A percentile compares a stretch with the other conserved stretches of the same genome.
phyloP scores from a whole-genome alignment of 306 rosid species.

The Ochetophila trinervis region DNA sequence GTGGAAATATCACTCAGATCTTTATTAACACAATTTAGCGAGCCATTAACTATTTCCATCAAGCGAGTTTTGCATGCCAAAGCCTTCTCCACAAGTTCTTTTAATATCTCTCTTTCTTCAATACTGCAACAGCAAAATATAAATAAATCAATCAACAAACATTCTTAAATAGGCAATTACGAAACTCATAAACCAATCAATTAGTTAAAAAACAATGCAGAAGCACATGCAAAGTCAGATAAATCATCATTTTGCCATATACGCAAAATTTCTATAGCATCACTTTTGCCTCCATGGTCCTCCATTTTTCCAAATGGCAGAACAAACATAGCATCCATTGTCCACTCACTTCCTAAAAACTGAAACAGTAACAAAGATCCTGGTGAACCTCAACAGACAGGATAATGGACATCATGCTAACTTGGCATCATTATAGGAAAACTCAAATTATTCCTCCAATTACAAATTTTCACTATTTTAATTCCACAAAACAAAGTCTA shows the following conservation, averaged over 20 bases:
- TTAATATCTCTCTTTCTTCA: constrained; percentile 60
- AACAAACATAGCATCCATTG: too few relatives aligned
- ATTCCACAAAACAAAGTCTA: too few relatives aligned
- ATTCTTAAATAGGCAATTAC: neutral
- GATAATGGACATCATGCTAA: neutral
- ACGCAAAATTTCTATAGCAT: too few relatives aligned
- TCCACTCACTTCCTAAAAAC: too few relatives aligned
- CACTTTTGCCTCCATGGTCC: too few relatives aligned
- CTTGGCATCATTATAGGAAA: neutral
- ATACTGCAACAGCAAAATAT: constrained; percentile 54
- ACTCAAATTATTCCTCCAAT: too few relatives aligned
- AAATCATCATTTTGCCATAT: too few relatives aligned
- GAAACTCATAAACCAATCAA: too few relatives aligned
- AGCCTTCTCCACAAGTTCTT: constrained; percentile 62
- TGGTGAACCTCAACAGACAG: neutral
- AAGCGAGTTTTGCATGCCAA: constrained; percentile 51
- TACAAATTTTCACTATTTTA: too few relatives aligned
- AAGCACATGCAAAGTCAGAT: too few relatives aligned
- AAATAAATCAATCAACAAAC: constrained; percentile 4
- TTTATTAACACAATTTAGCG: constrained; percentile 40
- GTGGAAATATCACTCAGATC: constrained; percentile 44
- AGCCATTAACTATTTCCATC: constrained; percentile 47
- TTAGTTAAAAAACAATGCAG: too few relatives aligned
- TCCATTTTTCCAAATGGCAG: too few relatives aligned
- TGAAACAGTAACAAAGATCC: neutral